Base-by-base conservation (phyloP, 768 basidiomycete genomes). In the Amanita polypyramis region DNA sequence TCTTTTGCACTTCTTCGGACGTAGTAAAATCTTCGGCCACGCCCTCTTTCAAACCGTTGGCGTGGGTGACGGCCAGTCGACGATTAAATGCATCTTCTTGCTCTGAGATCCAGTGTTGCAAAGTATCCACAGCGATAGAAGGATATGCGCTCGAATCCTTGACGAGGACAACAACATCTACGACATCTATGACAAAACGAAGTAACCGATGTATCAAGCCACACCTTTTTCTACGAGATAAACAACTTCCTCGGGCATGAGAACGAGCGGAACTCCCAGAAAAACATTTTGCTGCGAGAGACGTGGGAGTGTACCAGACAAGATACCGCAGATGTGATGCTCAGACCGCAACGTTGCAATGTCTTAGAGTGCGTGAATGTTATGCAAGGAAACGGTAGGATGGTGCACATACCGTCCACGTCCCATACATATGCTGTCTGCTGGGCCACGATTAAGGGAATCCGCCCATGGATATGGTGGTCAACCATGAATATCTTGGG, bases 201-300 rank as follows among this genome's bases (percentile, higher is more conserved):
- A 49, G 47, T n/a, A 49, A 42, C 32, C 46, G 10, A 43, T 29
- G 34, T 15, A 9, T 17, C 33, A 40, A 34, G 20, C 10, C 39
- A 55, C 73, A 91, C 96, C 79, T 52, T 86, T 85, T 54, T 84
- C 75, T 11, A 97, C 77, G 5, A 98, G 79, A 27, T 94, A 71
- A 9, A 88, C 89, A 7, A 83, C 90, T 60, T 98, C 96, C 63
- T 99, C 96, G 0, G 91, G 89, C 65, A 89, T 77, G 1, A 98
- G 69, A 6, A 88, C 68, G 5, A 96, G 70, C 1, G 96, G 96
- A n/a, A 92, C 67, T 5, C 96, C 96, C 29, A 99, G 72, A 60
- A 99, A 99, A 2, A 86, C 79, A 68, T 99, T 99, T 65, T 99
- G 96, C 57, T 97, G 94, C 1, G 92, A 82, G 1, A 98, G 73